These are phyloP conservation scores for Verticillium tricorpus DNA, from an alignment of 2,329 filamentous ascomycete species.

Conservation along the genomic window DNA sequence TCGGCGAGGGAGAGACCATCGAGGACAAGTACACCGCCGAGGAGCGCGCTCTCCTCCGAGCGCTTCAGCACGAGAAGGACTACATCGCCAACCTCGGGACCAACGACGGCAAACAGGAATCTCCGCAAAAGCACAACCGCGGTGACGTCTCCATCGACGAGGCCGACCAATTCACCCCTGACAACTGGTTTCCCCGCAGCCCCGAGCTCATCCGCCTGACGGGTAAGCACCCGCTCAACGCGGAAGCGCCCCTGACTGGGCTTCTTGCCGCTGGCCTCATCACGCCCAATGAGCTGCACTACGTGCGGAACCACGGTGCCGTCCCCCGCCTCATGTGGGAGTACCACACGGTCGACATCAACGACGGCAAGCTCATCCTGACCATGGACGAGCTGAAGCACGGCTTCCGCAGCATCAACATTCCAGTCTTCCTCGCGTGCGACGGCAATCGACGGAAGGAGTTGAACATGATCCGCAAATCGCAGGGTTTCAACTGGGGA, in stretches of 20 bases:
- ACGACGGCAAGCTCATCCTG: constrained; percentile 29
- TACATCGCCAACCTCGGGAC: constrained; percentile 32
- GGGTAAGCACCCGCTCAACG: constrained; percentile 49
- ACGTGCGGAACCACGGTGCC: constrained; percentile 48
- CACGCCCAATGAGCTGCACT: constrained; percentile 46
- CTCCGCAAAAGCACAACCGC: constrained; percentile 14
- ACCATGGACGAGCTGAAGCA: constrained; percentile 38
- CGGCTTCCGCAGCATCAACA: constrained; percentile 40
- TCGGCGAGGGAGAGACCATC: constrained; percentile 9
- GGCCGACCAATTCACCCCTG: constrained; percentile 44
- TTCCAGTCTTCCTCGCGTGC: constrained; percentile 42
- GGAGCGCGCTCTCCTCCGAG: constrained; percentile 35
- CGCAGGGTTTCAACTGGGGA: constrained; percentile 44
- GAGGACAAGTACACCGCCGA: constrained; percentile 24
- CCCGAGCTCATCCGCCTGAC: constrained; percentile 42
- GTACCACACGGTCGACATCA: constrained; percentile 40
- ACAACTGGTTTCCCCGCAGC: constrained; percentile 48
- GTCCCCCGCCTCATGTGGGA: constrained; percentile 47
- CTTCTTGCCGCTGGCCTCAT: constrained; percentile 43
- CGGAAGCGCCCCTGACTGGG: constrained; percentile 34
- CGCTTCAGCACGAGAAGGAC: constrained; percentile 37
- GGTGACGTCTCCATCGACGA: constrained; percentile 24
- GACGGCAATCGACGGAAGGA: constrained; percentile 47
- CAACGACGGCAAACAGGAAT: constrained; percentile 27
- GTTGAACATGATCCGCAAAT: constrained; percentile 43